phyloP scores from a whole-genome alignment of 1,284 basidiomycete genomes.

The Microbotryum intermedium region DNA sequence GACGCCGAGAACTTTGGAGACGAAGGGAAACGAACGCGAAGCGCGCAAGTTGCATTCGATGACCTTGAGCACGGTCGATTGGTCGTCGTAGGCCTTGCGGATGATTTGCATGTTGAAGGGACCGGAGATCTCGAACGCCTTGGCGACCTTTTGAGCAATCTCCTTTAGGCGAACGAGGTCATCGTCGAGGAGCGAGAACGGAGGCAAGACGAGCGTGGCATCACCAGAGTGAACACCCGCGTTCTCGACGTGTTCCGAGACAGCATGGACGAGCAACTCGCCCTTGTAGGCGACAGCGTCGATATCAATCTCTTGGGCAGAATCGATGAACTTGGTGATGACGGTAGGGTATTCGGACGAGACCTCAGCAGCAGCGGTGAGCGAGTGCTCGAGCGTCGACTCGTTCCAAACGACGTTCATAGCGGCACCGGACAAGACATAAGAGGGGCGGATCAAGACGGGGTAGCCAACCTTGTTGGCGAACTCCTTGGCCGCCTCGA shows the following conservation, averaged over 20 bases:
- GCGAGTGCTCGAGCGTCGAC: slow-evolving; percentile 82
- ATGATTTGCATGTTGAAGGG: slow-evolving; percentile 99
- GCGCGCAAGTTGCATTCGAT: slow-evolving; percentile 99
- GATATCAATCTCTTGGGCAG: slow-evolving; percentile 99
- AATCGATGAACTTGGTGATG: slow-evolving; percentile 98
- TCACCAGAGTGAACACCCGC: slow-evolving; percentile 97
- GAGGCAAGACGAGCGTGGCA: slow-evolving; percentile 93
- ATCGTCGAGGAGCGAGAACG: slow-evolving; percentile 93
- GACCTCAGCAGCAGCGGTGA: slow-evolving; percentile 91
- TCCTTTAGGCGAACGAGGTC: slow-evolving; percentile 93
- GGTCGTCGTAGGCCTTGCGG: slow-evolving; percentile 89
- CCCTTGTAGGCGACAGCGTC: slow-evolving; percentile 95
- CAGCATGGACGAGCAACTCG: slow-evolving; percentile 98
- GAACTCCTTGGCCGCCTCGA: slow-evolving; percentile 78
- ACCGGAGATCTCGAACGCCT: slow-evolving; percentile 95
- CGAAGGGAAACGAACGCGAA: slow-evolving; percentile 97
- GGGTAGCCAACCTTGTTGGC: slow-evolving; percentile 89
- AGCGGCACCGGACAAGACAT: slow-evolving; percentile 94
- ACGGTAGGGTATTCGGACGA: slow-evolving; percentile 97
- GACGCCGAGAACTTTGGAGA: slow-evolving; percentile 93
- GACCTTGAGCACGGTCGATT: slow-evolving; percentile 79
- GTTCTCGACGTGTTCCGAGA: slow-evolving; percentile 99
- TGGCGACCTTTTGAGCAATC: slow-evolving; percentile 92
- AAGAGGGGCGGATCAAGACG: slow-evolving; percentile 92
- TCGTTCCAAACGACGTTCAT: slow-evolving; percentile 98